phyloP scores from a whole-genome alignment of 2,329 filamentous ascomycete species.

The Zasmidium angulare region DNA sequence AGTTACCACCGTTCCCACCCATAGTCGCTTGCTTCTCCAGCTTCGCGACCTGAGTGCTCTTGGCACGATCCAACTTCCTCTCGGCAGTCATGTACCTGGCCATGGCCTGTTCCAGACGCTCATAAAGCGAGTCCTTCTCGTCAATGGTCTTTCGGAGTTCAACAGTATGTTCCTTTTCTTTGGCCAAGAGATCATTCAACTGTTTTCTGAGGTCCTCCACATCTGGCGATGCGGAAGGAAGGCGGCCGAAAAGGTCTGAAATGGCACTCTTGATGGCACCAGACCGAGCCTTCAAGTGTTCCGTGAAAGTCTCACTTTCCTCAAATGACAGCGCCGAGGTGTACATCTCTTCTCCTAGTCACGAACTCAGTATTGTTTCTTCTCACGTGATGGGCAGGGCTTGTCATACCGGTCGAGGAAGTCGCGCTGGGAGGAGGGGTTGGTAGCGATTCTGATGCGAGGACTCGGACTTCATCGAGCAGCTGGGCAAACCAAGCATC shows the following conservation, averaged over 20 bases:
- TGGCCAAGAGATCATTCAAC: conserved; percentile 71
- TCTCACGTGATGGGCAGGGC: conserved; percentile 25
- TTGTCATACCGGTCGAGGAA: conserved; percentile 32
- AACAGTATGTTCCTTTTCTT: conserved; percentile 65
- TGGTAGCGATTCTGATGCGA: conserved; percentile 39
- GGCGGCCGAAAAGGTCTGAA: conserved; percentile 62
- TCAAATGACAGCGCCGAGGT: conserved; percentile 55
- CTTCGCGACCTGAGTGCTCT: conserved; percentile 86
- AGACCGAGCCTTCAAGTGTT: conserved; percentile 74
- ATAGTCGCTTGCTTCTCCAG: conserved; percentile 85
- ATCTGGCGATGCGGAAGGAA: conserved; percentile 60
- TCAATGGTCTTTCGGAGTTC: conserved; percentile 30
- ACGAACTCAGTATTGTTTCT: conserved; percentile 31
- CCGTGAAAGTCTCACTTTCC: conserved; percentile 65
- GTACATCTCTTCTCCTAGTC: conserved; percentile 42
- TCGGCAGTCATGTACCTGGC: conserved; percentile 92
- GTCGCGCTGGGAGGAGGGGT: conserved; percentile 31
- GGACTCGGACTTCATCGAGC: conserved; percentile 49
- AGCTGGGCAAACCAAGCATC: conserved; percentile 91
- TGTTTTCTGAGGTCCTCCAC: conserved; percentile 71
- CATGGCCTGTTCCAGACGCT: conserved; percentile 84
- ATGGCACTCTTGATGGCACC: conserved; percentile 74
- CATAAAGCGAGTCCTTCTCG: conserved; percentile 57
- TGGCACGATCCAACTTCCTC: conserved; percentile 86
- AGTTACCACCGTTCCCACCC: conserved; percentile 53